Conservation (phyloP, 1,284 basidiomycete species). For the Apiotrichum siamense region DNA sequence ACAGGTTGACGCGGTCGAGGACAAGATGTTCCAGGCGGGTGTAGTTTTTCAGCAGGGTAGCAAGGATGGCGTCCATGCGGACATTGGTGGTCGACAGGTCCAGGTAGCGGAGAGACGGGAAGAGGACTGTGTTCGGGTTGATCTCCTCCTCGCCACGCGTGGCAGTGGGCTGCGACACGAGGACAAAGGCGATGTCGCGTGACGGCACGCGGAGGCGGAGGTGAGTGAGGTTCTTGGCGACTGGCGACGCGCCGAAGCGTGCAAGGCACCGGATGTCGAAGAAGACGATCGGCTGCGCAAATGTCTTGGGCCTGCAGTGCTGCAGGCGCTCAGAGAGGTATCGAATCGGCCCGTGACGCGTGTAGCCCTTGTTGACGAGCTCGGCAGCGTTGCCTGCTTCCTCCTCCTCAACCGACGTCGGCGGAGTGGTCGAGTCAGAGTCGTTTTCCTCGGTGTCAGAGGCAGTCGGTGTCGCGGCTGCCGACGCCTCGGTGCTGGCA, state of each 20-base stretch:
- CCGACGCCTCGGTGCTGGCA: background rate
- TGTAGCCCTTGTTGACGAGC: slow-evolving; percentile 32
- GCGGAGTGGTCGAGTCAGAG: slow-evolving; percentile 28
- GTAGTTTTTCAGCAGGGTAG: slow-evolving; percentile 34
- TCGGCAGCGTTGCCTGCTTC: no score
- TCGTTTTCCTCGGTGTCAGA: slow-evolving; percentile 12
- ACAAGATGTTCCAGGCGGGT: slow-evolving; percentile 44
- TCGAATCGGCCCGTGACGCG: slow-evolving; percentile 46
- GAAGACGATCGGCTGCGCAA: slow-evolving; percentile 50
- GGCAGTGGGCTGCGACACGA: slow-evolving; percentile 22
- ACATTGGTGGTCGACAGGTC: slow-evolving; percentile 50
- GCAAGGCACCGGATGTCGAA: slow-evolving; percentile 47
- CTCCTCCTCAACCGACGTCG: slow-evolving; percentile 30
- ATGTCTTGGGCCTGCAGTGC: slow-evolving; percentile 38
- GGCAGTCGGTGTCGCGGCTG: slow-evolving; percentile 9
- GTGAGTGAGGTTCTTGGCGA: slow-evolving; percentile 41
- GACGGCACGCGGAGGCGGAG: slow-evolving; percentile 44
- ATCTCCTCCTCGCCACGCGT: slow-evolving; percentile 1
- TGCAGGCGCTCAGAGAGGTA: slow-evolving; percentile 40
- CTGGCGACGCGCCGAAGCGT: slow-evolving; percentile 37
- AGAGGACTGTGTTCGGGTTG: slow-evolving; percentile 14
- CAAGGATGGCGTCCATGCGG: slow-evolving; percentile 40
- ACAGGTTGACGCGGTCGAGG: slow-evolving; percentile 47
- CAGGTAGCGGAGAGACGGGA: slow-evolving; percentile 43
- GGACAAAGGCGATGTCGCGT: slow-evolving; percentile 40